phyloP scores from a whole-genome alignment of 148 eudicot species.

The Rhododendron williamsianum region DNA sequence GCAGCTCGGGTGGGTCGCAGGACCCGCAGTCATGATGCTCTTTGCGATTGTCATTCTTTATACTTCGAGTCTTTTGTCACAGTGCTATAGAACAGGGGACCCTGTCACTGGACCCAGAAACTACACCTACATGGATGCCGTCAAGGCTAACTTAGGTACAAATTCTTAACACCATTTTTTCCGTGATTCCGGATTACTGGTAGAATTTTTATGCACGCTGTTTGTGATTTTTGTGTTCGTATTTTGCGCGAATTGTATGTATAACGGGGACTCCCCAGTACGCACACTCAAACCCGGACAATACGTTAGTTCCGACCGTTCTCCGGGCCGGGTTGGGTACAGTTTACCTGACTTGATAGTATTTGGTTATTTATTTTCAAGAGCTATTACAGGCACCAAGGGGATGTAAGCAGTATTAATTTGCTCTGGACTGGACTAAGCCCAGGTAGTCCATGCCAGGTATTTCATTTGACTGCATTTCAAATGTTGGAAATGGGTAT shows the following conservation, averaged over 20 bases:
- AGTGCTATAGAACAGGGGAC: constrained; percentile 35
- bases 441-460: background rate
- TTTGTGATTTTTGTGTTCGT: background rate
- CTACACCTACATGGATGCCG: constrained; percentile 42
- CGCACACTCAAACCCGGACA: background rate
- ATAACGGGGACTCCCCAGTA: background rate
- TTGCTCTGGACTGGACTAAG: no score
- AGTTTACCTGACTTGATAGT: no score
- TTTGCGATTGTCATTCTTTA: constrained; percentile 30
- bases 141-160: constrained; percentile 26
- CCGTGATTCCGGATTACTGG: background rate
- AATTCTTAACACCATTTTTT: background rate
- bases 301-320: background rate
- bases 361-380: no score
- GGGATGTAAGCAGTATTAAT: no score
- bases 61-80: constrained; percentile 28
- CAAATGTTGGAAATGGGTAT: no score
- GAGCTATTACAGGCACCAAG: no score
- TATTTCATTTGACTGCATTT: background rate
- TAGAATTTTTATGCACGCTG: background rate
- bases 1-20: constrained; percentile 38
- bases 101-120: constrained; percentile 29
- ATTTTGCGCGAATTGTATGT: background rate
- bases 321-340: no score
- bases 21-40: constrained; percentile 25